Evolutionary conservation across 768 basidiomycete genomes (phyloP).

Genomic region (Porphyrellus cyaneotinctus): DNA sequence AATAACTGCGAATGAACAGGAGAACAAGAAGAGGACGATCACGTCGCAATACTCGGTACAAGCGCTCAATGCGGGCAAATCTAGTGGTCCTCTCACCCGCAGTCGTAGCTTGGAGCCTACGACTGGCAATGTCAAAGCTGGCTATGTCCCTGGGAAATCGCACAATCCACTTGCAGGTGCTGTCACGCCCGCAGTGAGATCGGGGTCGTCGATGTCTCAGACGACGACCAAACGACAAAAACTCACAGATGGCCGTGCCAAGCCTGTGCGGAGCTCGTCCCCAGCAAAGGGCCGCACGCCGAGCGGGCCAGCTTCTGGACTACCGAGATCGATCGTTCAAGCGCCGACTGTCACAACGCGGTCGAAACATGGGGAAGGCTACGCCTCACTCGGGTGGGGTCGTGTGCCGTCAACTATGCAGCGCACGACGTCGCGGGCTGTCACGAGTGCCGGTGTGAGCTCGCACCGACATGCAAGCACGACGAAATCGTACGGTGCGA

Average conservation of each 20-base stretch:
- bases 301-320: conserved; percentile 17
- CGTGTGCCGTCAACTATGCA: conserved; percentile 34
- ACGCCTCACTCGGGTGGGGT: conserved; percentile 30
- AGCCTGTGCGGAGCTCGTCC: conserved; percentile 20
- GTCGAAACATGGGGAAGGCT: conserved; percentile 27
- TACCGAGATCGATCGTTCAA: conserved; percentile 12
- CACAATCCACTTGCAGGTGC: conserved; percentile 28
- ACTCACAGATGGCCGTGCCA: conserved; percentile 39
- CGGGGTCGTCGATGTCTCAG: conserved; percentile 39
- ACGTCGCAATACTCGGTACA: conserved; percentile 33
- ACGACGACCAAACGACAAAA: conserved; percentile 60
- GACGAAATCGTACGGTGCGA: conserved; percentile 13
- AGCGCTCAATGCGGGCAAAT: conserved; percentile 21
- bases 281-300: conserved; percentile 29
- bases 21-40: conserved; percentile 61
- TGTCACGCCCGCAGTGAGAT: conserved; percentile 63
- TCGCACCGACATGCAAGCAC: conserved; percentile 8
- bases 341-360: conserved; percentile 13
- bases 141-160: conserved; percentile 31
- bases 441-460: conserved; percentile 7
- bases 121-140: conserved; percentile 7
- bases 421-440: conserved; percentile 25
- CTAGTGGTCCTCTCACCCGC: conserved; percentile 17
- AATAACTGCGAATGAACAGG: conserved; percentile 69
- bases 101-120: conserved; percentile 29